Evolutionary conservation across 352 stramenopile species (phyloP).

Genomic region (Phytophthora rubi): DNA sequence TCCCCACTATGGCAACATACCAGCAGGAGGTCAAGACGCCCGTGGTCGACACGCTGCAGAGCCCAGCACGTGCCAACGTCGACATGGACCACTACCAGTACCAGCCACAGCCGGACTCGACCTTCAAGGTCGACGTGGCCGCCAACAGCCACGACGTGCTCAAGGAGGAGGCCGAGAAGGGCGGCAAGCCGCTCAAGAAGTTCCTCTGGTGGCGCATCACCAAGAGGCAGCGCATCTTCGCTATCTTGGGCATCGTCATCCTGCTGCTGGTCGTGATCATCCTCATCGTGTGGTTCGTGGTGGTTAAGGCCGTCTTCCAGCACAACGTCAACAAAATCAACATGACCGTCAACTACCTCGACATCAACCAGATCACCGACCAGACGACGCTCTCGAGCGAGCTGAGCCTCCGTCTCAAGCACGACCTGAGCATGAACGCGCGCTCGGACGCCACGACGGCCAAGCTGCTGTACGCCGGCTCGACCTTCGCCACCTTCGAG

Average conservation of each 20-base stretch:
- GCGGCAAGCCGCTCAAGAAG: constrained; percentile 39
- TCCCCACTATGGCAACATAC: constrained; percentile 24
- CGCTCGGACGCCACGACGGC: constrained; percentile 52
- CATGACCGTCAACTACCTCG: constrained; percentile 69
- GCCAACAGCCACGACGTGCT: constrained; percentile 25
- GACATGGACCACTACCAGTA: constrained; percentile 43
- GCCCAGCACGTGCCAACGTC: constrained; percentile 24
- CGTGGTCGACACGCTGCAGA: constrained; percentile 35
- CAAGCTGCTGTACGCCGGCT: constrained; percentile 49
- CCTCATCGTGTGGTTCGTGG: constrained; percentile 60
- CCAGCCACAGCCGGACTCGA: constrained; percentile 33
- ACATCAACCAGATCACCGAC: constrained; percentile 60
- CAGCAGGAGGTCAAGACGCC: constrained; percentile 39
- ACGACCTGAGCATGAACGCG: constrained; percentile 52
- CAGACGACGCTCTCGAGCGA: constrained; percentile 51
- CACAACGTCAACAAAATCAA: constrained; percentile 63
- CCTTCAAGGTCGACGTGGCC: constrained; percentile 38
- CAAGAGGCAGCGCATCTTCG: constrained; percentile 58
- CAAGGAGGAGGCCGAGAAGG: constrained; percentile 39
- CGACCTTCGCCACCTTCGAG: constrained; percentile 52
- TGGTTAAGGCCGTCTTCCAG: constrained; percentile 67
- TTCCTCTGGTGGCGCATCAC: constrained; percentile 65
- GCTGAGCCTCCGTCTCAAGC: constrained; percentile 56
- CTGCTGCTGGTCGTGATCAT: constrained; percentile 56
- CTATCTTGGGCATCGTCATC: constrained; percentile 49